phyloP scores from a whole-genome alignment of 768 basidiomycete genomes.

The Pulveroboletus sp. region DNA sequence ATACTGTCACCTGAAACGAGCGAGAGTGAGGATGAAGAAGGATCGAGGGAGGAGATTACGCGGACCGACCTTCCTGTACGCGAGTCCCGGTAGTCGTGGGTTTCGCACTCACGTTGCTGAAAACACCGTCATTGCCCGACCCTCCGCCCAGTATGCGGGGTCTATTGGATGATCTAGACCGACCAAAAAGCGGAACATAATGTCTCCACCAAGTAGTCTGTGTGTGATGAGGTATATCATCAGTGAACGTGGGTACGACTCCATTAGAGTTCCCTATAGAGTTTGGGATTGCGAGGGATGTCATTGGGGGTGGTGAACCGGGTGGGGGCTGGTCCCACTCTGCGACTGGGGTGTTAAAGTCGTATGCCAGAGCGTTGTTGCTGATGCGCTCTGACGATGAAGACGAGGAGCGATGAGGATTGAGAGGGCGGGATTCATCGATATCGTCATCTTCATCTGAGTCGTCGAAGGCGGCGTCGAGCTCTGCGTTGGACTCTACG shows the following conservation, averaged over 20 bases:
- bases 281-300: conserved; percentile 63
- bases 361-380: conserved; percentile 50
- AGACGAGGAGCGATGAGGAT: conserved; percentile 34
- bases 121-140: conserved; percentile 83
- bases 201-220: conserved; percentile 50
- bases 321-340: conserved; percentile 84
- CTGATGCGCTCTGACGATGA: conserved; percentile 22
- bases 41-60: not conserved
- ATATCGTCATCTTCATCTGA: conserved; percentile 59
- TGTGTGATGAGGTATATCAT: conserved; percentile 22
- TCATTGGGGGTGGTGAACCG: conserved; percentile 69
- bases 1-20: conserved; percentile 57
- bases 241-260: conserved; percentile 48
- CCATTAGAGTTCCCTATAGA: conserved; percentile 75
- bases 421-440: conserved; percentile 49
- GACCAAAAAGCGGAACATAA: conserved; percentile 44
- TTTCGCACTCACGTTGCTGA: conserved; percentile 93
- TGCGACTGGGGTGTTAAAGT: conserved; percentile 63
- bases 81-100: conserved; percentile 52
- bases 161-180: conserved; percentile 35
- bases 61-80: conserved; percentile 49
- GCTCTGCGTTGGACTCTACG: conserved; percentile 50
- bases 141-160: conserved; percentile 54
- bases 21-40: conserved; percentile 1
- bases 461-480: conserved; percentile 86